Percentiles rank a stretch among this genome's conserved stretches.
Conservation (phyloP, 2,329 filamentous ascomycete species). For the Aspergillus pseudoglaucus region DNA sequence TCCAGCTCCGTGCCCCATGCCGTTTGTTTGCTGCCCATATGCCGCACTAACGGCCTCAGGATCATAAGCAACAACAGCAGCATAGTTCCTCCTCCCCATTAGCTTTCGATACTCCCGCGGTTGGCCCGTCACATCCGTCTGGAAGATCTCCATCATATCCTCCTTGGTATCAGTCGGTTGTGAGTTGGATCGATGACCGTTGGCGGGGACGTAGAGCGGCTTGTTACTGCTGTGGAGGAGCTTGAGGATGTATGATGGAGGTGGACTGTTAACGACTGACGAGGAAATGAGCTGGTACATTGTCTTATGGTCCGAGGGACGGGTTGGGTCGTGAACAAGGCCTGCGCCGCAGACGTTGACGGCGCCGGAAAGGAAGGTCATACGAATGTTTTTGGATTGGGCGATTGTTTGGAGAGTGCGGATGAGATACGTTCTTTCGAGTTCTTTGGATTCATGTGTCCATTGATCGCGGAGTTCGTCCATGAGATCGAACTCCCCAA, state of each 20-base stretch:
- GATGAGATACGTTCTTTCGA: slow-evolving; percentile 93
- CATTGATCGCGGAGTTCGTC: slow-evolving; percentile 95
- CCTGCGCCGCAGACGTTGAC: slow-evolving; percentile 90
- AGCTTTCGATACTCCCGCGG: slow-evolving; percentile 79
- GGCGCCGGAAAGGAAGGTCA: slow-evolving; percentile 90
- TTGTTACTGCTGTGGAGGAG: slow-evolving; percentile 87
- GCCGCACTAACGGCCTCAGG: slow-evolving; percentile 62
- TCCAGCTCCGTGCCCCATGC: slow-evolving; percentile 10
- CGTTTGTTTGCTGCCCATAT: slow-evolving; percentile 28
- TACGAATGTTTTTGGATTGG: slow-evolving; percentile 88
- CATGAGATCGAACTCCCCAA: slow-evolving; percentile 89
- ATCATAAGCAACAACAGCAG: slow-evolving; percentile 89
- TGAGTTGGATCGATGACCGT: slow-evolving; percentile 67
- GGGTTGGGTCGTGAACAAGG: slow-evolving; percentile 85
- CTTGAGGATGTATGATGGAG: slow-evolving; percentile 78
- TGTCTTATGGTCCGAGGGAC: slow-evolving; percentile 91
- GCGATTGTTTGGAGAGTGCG: slow-evolving; percentile 91
- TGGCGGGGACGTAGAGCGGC: slow-evolving; percentile 80
- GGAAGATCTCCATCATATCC: slow-evolving; percentile 99
- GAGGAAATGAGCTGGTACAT: slow-evolving; percentile 99
- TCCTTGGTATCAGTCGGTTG: slow-evolving; percentile 85
- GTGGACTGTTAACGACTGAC: slow-evolving; percentile 83
- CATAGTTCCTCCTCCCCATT: slow-evolving; percentile 90
- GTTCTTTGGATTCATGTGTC: slow-evolving; percentile 96
- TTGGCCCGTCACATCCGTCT: slow-evolving; percentile 80